Base-by-base conservation (phyloP, 495 filamentous ascomycete genomes). In the Hypomontagnella monticulosa region DNA sequence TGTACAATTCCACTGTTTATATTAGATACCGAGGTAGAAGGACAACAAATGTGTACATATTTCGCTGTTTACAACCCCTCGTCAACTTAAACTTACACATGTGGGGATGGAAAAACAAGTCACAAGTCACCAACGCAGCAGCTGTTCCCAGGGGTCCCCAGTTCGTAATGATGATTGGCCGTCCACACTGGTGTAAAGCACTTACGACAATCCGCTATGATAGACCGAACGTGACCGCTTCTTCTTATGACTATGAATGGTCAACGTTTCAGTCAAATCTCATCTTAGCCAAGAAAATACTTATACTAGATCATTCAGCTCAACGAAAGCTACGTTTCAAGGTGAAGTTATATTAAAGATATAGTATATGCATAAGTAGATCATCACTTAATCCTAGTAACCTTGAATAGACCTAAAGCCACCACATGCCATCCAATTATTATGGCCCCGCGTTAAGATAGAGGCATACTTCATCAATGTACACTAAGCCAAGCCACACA, bases 101-200 rank as follows among this genome's bases (percentile, higher is more conserved):
- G 65, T 59, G 58, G 58, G 58, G 57, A 61, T 60, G 41, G 30
- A 51, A 43, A 56, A 60, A 69, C 66, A 69, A 69, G 66, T 69
- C 66, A 64, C 60, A 69, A 60, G 55, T 46, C 50, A 61, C 60
- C 66, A 69, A 47, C 66, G 23, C 60, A 69, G 60, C 60, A 64
- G 50, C 62, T 38, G 15, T 14, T 43, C 38, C 54, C 52, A 41
- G 47, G 53, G 14, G 44, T 42, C 49, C 49, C 59, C 56, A 12
- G 12, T 53, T 34, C 18, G 32, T 16, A 4, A 6, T 43, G 36
- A 12, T 61, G 15, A 67, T 63, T 67, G 65, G 65, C 1, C 7
- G 14, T 37, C 9, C 16, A 4, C 20, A 6, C n/a, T 48, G 36
- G 32, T 18, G 19, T 43, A 4, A 36, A 60, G 38, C 18, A 20